phyloP scores from a whole-genome alignment of 1,284 basidiomycete species.

The Ustilago loliicola region DNA sequence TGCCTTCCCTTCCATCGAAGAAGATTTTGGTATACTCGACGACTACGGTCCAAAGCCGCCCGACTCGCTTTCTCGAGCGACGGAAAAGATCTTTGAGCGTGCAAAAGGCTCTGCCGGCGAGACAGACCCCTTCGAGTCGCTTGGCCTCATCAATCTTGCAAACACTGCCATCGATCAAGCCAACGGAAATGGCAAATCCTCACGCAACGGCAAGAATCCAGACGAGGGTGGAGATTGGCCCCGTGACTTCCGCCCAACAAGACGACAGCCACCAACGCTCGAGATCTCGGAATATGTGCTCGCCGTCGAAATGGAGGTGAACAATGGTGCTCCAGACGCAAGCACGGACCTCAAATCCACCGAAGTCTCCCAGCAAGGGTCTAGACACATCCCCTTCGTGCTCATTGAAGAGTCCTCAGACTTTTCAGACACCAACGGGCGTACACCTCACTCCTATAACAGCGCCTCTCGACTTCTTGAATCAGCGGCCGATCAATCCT shows the following conservation, averaged over 20 bases:
- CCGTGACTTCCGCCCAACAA: constrained; percentile 20
- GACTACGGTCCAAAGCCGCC: constrained; percentile 8
- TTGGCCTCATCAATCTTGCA: constrained; percentile 28
- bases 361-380: neutral
- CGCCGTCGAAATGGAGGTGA: constrained; percentile 7
- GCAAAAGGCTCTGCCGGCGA: constrained; percentile 9
- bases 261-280: constrained; percentile 22
- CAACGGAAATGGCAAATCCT: constrained; percentile 6
- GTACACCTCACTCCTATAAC: neutral
- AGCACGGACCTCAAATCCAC: neutral
- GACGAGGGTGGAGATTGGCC: constrained; percentile 23
- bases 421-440: neutral
- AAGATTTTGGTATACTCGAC: constrained; percentile 5
- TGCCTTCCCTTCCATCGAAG: constrained; percentile 4
- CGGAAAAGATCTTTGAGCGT: constrained; percentile 17
- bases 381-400: constrained; percentile 14
- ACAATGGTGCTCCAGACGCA: neutral
- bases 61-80: constrained; percentile 10
- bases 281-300: constrained; percentile 16
- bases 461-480: neutral
- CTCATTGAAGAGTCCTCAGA: constrained; percentile 25
- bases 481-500: neutral
- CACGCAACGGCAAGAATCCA: neutral
- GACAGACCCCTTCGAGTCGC: constrained; percentile 21
- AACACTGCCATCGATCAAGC: constrained; percentile 18